phyloP scores from a whole-genome alignment of 371 early-diverging fungal genomes.

The Mortierella sp. region DNA sequence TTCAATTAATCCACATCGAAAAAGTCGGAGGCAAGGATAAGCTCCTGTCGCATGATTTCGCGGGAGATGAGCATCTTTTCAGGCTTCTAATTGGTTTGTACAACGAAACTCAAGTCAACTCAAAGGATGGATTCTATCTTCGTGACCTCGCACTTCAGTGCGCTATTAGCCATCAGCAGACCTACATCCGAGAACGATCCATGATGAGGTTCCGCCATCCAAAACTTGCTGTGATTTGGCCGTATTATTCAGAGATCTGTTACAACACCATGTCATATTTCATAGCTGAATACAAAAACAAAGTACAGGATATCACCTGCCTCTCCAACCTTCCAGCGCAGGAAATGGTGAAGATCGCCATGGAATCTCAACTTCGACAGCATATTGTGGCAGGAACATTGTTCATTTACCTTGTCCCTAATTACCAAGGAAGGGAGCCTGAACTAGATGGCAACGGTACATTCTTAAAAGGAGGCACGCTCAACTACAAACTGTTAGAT shows the following conservation, averaged over 20 bases:
- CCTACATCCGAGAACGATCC: constrained; percentile 70
- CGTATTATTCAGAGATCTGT: constrained; percentile 67
- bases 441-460: constrained; percentile 69
- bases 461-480: constrained; percentile 78
- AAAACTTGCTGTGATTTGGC: constrained; percentile 72
- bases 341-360: constrained; percentile 78
- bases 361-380: constrained; percentile 78
- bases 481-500: constrained; percentile 76
- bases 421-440: constrained; percentile 63
- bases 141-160: constrained; percentile 85
- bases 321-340: constrained; percentile 71
- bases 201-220: constrained; percentile 85
- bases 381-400: constrained; percentile 81
- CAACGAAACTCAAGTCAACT: constrained; percentile 80
- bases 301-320: constrained; percentile 50
- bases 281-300: constrained; percentile 63
- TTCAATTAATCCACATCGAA: constrained; percentile 80
- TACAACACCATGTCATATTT: constrained; percentile 69
- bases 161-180: constrained; percentile 76
- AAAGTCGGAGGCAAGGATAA: constrained; percentile 66
- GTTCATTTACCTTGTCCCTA: constrained; percentile 81
- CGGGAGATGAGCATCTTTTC: constrained; percentile 79
- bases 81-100: constrained; percentile 77
- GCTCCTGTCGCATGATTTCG: constrained; percentile 73
- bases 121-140: constrained; percentile 80